Evolutionary conservation across 352 stramenopile genomes (phyloP).

Genomic region (Phytopythium montanum): DNA sequence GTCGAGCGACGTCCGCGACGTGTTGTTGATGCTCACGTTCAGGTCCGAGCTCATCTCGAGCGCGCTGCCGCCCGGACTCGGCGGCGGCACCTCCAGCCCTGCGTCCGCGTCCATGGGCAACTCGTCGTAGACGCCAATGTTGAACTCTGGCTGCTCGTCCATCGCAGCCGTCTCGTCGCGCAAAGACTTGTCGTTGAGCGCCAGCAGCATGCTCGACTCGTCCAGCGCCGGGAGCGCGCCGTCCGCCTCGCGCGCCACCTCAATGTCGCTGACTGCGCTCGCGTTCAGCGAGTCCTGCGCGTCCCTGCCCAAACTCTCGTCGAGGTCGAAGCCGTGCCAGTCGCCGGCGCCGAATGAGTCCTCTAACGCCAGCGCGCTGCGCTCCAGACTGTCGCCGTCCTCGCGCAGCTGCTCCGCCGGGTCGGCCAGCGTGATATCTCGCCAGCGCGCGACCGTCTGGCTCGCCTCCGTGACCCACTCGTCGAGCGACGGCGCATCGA

Average conservation of each 20-base stretch:
- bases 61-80: conserved; percentile 35
- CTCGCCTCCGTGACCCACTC: conserved; percentile 81
- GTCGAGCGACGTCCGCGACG: conserved; percentile 64
- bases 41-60: conserved; percentile 71
- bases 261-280: conserved; percentile 75
- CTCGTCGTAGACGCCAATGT: conserved; percentile 59
- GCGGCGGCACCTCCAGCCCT: conserved; percentile 22
- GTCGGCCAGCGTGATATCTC: conserved; percentile 86
- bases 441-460: conserved; percentile 66
- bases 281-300: conserved; percentile 42
- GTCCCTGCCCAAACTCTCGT: conserved; percentile 58
- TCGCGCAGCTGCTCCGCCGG: conserved; percentile 44
- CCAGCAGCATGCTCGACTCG: conserved; percentile 47
- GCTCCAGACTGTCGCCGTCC: conserved; percentile 44
- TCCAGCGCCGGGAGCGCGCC: conserved; percentile 41
- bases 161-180: conserved; percentile 26
- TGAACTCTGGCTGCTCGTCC: conserved; percentile 44
- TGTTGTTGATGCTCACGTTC: conserved; percentile 62
- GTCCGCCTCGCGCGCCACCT: conserved; percentile 76
- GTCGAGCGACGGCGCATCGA: conserved; percentile 60
- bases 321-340: conserved; percentile 83
- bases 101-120: conserved; percentile 51
- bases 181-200: conserved; percentile 45
- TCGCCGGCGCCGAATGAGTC: conserved; percentile 77
- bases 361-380: conserved; percentile 61